These are phyloP conservation scores for Globisporangium okanoganense DNA, from an alignment of 352 stramenopile species.

Conservation along the genomic window DNA sequence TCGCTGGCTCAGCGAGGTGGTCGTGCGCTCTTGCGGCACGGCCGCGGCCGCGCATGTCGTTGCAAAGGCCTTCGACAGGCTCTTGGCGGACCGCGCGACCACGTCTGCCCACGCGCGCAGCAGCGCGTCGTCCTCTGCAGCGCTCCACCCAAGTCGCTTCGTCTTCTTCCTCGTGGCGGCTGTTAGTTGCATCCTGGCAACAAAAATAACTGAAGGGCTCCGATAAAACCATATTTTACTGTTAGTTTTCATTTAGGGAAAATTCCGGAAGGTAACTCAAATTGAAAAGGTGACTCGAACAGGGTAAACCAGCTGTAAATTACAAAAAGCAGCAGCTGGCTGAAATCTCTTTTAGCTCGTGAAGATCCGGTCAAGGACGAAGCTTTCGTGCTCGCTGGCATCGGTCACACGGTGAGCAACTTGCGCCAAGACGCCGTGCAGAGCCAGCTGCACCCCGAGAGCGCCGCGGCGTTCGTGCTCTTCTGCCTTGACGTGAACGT, in stretches of 20 bases:
- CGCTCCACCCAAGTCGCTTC: too few relatives aligned
- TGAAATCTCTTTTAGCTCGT: too few relatives aligned
- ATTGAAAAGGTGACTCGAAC: too few relatives aligned
- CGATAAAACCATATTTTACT: too few relatives aligned
- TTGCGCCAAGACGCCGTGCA: constrained; percentile 33
- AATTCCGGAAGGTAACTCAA: too few relatives aligned
- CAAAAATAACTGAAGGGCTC: too few relatives aligned
- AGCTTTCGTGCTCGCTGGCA: constrained; percentile 49
- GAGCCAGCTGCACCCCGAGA: constrained; percentile 24
- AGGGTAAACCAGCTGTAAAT: too few relatives aligned
- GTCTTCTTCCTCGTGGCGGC: too few relatives aligned
- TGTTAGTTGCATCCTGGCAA: too few relatives aligned
- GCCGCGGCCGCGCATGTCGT: background rate
- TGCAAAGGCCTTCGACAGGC: background rate
- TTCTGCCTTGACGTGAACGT: constrained; percentile 73
- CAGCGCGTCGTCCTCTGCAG: background rate
- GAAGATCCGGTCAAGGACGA: constrained; percentile 62
- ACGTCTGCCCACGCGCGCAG: background rate
- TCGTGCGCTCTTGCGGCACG: background rate
- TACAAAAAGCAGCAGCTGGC: too few relatives aligned
- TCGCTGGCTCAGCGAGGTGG: background rate
- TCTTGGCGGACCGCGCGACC: background rate
- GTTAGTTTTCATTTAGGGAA: too few relatives aligned
- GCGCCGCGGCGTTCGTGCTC: constrained; percentile 71
- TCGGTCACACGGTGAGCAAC: constrained; percentile 35